Base-by-base conservation (phyloP, 1,284 basidiomycete genomes). In the Thelephora terrestris region DNA sequence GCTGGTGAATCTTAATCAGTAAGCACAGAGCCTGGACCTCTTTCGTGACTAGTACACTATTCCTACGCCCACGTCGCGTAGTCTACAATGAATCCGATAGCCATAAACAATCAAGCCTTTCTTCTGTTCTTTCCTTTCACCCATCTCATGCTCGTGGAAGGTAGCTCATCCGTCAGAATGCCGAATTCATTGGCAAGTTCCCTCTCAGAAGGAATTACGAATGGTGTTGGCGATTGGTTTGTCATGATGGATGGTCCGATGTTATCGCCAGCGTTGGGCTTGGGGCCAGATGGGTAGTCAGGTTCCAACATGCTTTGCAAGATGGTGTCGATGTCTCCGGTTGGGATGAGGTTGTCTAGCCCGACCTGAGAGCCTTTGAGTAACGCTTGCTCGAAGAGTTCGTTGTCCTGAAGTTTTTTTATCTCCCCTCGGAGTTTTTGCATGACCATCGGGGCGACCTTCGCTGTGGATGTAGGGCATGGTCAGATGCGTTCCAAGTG, bases 371-470 rank as follows among this genome's bases (percentile, higher is more conserved):
- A 77, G 46, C 77, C 74, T 37, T 71, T 74, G 23, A 75, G 63
- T n/a, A 81, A 61, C 21, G 71, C 73, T 49, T 76, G 73, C 53
- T 84, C 81, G 54, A 82, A 78, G 18, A 78, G 59, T 43, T 82
- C 80, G 53, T 85, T 74, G 43, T 85, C 81, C 53, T 81, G 75
- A n/a, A 85, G 61, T 47, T 71, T 61, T 35, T 69, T 70, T 20
- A 85, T 72, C 47, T 71, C 66, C 24, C 59, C 58, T 10, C 75
- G 73, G n/a, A 86, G 66, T 42, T 69, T 70, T 9, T 56, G 57
- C 63, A 84, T 61, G 29, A 83, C 73, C 21, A 63, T 58, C 21
- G 77, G 68, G 53, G 69, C 69, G 50, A 78, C 61, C 48, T 53
- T 65, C 65, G 49, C 14, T 55, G 57, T 1, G 66, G 7, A 35